Conservation (phyloP, 1,284 basidiomycete genomes). For the Xanthoconium separans region DNA sequence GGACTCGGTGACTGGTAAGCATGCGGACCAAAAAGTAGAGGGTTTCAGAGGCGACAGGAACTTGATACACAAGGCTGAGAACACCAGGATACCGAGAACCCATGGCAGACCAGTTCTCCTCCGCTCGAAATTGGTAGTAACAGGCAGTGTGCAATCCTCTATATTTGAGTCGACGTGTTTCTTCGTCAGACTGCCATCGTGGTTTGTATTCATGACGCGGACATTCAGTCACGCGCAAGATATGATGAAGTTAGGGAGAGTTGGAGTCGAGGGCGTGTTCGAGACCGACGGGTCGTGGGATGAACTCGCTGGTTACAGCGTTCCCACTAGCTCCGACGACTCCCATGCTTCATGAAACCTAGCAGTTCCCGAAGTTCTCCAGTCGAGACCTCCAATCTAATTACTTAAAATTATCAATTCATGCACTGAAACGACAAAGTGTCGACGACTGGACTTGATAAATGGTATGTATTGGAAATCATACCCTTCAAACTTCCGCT, state of each 20-base stretch:
- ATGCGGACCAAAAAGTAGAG: conserved; percentile 1
- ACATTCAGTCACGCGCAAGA: not conserved
- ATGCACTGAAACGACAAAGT: not conserved
- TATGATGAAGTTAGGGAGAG: not conserved
- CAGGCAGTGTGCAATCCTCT: conserved; percentile 3
- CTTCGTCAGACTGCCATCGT: not conserved
- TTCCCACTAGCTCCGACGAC: not conserved
- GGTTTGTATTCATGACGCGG: conserved; percentile 5
- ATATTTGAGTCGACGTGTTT: not conserved
- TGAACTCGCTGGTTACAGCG: too few relatives aligned
- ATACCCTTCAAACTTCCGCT: too few relatives aligned
- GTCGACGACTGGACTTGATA: too few relatives aligned
- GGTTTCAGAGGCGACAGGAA: conserved; percentile 14
- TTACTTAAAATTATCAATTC: not conserved
- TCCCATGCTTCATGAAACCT: too few relatives aligned
- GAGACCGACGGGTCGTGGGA: too few relatives aligned
- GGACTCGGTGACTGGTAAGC: not conserved
- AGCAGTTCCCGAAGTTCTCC: not conserved
- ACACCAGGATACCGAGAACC: conserved; percentile 7
- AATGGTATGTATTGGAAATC: too few relatives aligned
- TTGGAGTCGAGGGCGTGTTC: not conserved
- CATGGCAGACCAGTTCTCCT: conserved; percentile 15
- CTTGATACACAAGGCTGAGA: conserved; percentile 22
- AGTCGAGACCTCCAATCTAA: too few relatives aligned
- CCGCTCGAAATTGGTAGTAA: not conserved